A percentile compares a stretch with the other conserved stretches of the same genome.
These are phyloP conservation scores for Neurospora hispaniola DNA, from an alignment of 495 filamentous ascomycete species.

Conservation along the genomic window DNA sequence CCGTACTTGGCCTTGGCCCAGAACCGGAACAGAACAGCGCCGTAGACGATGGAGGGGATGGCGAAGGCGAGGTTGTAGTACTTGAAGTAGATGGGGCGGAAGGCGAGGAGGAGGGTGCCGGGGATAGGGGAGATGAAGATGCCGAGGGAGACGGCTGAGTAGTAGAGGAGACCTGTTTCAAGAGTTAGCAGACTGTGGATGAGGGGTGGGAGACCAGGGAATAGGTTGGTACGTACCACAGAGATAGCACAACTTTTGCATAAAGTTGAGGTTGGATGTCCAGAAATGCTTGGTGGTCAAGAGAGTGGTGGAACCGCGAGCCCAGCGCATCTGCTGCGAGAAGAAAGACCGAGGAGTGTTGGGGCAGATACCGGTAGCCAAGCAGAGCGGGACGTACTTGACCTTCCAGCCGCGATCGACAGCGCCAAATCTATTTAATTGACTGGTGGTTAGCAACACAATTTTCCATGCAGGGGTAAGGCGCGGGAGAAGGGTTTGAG, in stretches of 20 bases:
- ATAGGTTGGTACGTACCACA: slow-evolving; percentile 9
- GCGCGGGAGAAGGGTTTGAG: background rate
- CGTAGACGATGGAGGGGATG: slow-evolving; percentile 24
- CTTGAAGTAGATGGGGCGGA: slow-evolving; percentile 23
- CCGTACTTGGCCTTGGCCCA: slow-evolving; percentile 24
- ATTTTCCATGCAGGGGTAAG: background rate
- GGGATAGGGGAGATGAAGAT: slow-evolving; percentile 27
- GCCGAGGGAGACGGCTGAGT: slow-evolving; percentile 22
- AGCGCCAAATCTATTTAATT: slow-evolving; percentile 17
- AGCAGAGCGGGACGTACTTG: slow-evolving; percentile 22
- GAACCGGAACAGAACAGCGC: slow-evolving; percentile 18
- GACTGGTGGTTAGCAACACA: background rate
- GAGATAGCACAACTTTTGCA: slow-evolving; percentile 24
- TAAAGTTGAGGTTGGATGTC: slow-evolving; percentile 19
- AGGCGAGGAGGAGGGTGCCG: slow-evolving; percentile 18
- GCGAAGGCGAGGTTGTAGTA: slow-evolving; percentile 27
- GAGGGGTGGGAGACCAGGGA: background rate
- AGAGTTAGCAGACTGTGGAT: background rate
- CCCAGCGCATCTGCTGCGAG: slow-evolving; percentile 28
- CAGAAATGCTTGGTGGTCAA: slow-evolving; percentile 23
- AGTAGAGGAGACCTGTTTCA: slow-evolving; percentile 20
- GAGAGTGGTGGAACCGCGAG: slow-evolving; percentile 21
- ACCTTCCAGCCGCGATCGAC: slow-evolving; percentile 26
- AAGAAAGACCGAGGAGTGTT: slow-evolving; percentile 26
- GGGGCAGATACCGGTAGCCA: slow-evolving; percentile 25